Base-by-base conservation (phyloP, 2,329 filamentous ascomycete genomes). In the Teratosphaeria viscida region DNA sequence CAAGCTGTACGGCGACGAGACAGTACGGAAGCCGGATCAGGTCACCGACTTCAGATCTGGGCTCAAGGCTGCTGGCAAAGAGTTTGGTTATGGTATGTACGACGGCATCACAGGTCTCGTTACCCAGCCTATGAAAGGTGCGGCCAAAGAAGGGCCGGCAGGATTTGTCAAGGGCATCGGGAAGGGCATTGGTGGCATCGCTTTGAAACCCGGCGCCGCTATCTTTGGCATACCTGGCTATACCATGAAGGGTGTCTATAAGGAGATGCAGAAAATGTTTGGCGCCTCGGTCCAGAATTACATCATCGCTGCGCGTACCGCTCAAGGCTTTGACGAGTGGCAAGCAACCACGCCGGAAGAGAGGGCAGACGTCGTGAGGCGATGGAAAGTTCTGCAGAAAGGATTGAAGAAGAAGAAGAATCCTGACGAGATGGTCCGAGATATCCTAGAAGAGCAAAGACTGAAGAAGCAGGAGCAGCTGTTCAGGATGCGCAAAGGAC, bases 1-100 rank as follows among this genome's bases (percentile, higher is more conserved):
- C 0, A 86, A 84, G 65, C 77, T 96, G 0, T 96, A 96, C 70
- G 88, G 91, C 52, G 91, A 95, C 67, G 85, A 89, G 1, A 92
- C 86, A 1, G 85, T 96, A 0, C 82, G 89, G 8, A 86, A 87
- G n/a, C 77, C 82, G 0, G 87, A 90, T 60, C 90, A 89, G 66
- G 88, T 96, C 4, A 91, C 88, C 0, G 87, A 86, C 57, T 77
- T 95, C 56, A 81, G 84, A 57, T 89, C 86, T 63, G 92, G 92
- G 0, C 74, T 96, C 29, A 85, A 81, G 62, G 85, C 90, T 53
- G 92, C 91, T 52, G 65, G 65, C 14, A 72, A 80, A 73, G 88
- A 90, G 69, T 86, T 94, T 60, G 86, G 85, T 0, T 82, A 84
- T 60, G 88, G 89, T 0, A 74, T 92, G 52, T 91, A 84, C 67